A percentile compares a stretch with the other conserved stretches of the same genome.
Evolutionary conservation across 2,329 filamentous ascomycete genomes (phyloP).

Genomic region (Pestalotiopsis sp.): DNA sequence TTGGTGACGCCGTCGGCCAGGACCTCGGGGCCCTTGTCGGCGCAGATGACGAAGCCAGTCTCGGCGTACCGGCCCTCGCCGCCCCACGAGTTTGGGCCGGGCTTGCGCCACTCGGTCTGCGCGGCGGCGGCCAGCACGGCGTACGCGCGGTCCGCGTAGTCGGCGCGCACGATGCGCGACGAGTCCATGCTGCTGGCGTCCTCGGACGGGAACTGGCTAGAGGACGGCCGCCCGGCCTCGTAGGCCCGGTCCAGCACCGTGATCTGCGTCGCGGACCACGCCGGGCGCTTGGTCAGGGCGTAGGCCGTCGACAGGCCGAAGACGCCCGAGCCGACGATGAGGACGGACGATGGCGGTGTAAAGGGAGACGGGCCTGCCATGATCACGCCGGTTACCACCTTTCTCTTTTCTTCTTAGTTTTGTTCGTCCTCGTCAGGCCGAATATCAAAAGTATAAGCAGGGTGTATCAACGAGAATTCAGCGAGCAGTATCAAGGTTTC

Average conservation of each 20-base stretch:
- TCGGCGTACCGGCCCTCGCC: conserved; percentile 69
- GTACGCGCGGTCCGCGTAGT: conserved; percentile 83
- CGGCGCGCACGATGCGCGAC: conserved; percentile 65
- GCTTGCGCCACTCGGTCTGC: conserved; percentile 67
- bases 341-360: conserved; percentile 39
- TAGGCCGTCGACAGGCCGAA: conserved; percentile 56
- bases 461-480: not conserved
- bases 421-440: too few relatives aligned
- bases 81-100: conserved; percentile 54
- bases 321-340: conserved; percentile 63
- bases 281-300: conserved; percentile 63
- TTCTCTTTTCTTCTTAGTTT: too few relatives aligned
- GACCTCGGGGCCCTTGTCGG: conserved; percentile 39
- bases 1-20: conserved; percentile 36
- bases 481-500: not conserved
- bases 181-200: conserved; percentile 63
- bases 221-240: conserved; percentile 21
- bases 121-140: conserved; percentile 71
- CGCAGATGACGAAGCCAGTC: conserved; percentile 66
- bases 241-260: conserved; percentile 58
- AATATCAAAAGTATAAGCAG: not conserved
- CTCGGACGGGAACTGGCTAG: conserved; percentile 50
- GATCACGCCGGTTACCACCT: too few relatives aligned
- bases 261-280: conserved; percentile 53
- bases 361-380: conserved; percentile 11